Conservation (phyloP, 2,329 filamentous ascomycete genomes). For the Alternaria sp. region DNA sequence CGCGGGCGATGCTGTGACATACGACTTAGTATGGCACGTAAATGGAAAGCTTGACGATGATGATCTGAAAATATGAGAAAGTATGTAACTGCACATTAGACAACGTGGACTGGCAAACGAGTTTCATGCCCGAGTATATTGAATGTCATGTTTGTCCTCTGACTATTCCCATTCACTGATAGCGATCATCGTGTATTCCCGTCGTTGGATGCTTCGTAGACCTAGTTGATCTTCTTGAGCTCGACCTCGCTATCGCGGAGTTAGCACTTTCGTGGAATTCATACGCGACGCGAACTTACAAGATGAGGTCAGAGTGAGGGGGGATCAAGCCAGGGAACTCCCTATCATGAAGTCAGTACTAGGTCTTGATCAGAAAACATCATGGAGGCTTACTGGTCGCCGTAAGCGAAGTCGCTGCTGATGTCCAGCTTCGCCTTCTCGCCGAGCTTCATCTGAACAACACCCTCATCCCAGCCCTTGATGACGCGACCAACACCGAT, state of each 20-base stretch:
- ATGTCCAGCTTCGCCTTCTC: slow-evolving; percentile 89
- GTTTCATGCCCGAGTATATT: not conserved
- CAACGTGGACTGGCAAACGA: not conserved
- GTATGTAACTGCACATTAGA: not conserved
- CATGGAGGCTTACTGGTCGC: slow-evolving; percentile 21
- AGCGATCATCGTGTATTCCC: not conserved
- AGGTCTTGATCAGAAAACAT: not conserved
- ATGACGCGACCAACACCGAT: slow-evolving; percentile 89
- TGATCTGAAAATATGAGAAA: not conserved
- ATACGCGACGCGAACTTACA: slow-evolving; percentile 64
- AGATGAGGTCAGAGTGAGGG: slow-evolving; percentile 74
- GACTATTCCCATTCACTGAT: not conserved
- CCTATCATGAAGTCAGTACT: slow-evolving; percentile 50
- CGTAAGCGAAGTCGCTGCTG: slow-evolving; percentile 63
- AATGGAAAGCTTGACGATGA: not conserved
- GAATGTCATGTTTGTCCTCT: not conserved
- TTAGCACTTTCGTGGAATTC: slow-evolving; percentile 5
- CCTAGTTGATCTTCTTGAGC: slow-evolving; percentile 44
- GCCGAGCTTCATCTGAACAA: slow-evolving; percentile 78
- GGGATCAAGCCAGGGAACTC: slow-evolving; percentile 82
- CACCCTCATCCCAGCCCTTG: slow-evolving; percentile 71
- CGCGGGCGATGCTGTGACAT: too few species aligned
- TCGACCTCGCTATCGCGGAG: slow-evolving; percentile 33
- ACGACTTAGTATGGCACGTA: not conserved
- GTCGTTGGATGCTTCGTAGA: not conserved